Conservation (phyloP, 108 stramenopile genomes). For the Fragilariopsis cylindrus region DNA sequence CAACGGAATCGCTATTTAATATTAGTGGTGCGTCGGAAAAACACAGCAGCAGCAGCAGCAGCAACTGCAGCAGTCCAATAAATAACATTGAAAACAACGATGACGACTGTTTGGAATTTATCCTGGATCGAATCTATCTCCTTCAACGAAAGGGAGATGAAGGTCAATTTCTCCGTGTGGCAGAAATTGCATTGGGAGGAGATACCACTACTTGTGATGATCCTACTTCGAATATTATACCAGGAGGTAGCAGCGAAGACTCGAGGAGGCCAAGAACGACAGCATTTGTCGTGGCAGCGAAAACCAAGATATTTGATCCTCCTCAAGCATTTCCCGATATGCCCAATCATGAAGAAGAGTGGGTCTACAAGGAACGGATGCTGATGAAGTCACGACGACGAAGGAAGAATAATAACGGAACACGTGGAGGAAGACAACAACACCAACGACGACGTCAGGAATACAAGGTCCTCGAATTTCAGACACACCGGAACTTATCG, state of each 20-base stretch:
- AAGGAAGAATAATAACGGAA: neutral
- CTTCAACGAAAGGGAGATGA: constrained; percentile 66
- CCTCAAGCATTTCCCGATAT: constrained; percentile 65
- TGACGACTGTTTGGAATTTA: constrained; percentile 37
- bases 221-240: neutral
- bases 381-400: constrained; percentile 52
- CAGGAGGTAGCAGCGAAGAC: neutral
- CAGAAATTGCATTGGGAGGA: constrained; percentile 41
- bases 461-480: constrained; percentile 13
- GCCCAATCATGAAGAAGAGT: constrained; percentile 72
- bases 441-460: neutral
- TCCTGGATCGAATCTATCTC: constrained; percentile 60
- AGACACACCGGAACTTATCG: constrained; percentile 52
- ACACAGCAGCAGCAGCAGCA: too few relatives aligned
- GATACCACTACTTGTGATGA: neutral
- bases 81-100: neutral
- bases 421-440: constrained; percentile 1
- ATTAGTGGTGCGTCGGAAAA: too few relatives aligned
- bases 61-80: neutral
- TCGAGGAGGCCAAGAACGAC: neutral
- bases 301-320: constrained; percentile 21
- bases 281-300: neutral
- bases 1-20: constrained; percentile 28
- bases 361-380: constrained; percentile 74
- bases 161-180: constrained; percentile 72